Conservation (phyloP, 495 filamentous ascomycete genomes). For the Glutinoglossum americanum region DNA sequence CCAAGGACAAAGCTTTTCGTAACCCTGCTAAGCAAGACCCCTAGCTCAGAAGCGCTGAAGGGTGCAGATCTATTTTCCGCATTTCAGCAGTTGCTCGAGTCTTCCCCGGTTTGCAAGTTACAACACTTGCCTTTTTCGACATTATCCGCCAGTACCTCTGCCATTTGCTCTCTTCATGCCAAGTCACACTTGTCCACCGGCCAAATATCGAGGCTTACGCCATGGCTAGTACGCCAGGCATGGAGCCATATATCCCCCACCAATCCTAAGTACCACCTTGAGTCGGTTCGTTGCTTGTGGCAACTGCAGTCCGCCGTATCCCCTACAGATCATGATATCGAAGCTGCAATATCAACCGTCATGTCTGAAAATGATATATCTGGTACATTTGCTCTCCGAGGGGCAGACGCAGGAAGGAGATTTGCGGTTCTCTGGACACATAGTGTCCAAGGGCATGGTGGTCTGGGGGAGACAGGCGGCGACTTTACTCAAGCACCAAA, state of each 20-base stretch:
- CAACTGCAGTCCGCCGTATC: constrained; percentile 45
- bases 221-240: constrained; percentile 41
- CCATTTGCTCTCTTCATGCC: constrained; percentile 39
- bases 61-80: constrained; percentile 31
- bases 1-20: constrained; percentile 29
- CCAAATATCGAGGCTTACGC: constrained; percentile 42
- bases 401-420: neutral
- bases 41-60: constrained; percentile 28
- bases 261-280: constrained; percentile 79
- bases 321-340: constrained; percentile 36
- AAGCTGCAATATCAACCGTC: constrained; percentile 57
- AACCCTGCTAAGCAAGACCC: constrained; percentile 34
- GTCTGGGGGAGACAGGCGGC: constrained; percentile 9
- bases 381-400: constrained; percentile 13
- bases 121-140: constrained; percentile 4
- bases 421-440: constrained; percentile 19
- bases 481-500: constrained; percentile 5
- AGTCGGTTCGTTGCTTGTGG: constrained; percentile 72
- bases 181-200: constrained; percentile 25
- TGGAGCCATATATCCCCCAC: constrained; percentile 64
- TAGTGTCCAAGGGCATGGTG: constrained; percentile 12
- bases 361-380: constrained; percentile 34
- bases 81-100: constrained; percentile 21
- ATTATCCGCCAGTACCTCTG: constrained; percentile 24
- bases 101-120: constrained; percentile 6